Base-by-base conservation (phyloP, 2,329 filamentous ascomycete species). In the Ophiostoma quercus region DNA sequence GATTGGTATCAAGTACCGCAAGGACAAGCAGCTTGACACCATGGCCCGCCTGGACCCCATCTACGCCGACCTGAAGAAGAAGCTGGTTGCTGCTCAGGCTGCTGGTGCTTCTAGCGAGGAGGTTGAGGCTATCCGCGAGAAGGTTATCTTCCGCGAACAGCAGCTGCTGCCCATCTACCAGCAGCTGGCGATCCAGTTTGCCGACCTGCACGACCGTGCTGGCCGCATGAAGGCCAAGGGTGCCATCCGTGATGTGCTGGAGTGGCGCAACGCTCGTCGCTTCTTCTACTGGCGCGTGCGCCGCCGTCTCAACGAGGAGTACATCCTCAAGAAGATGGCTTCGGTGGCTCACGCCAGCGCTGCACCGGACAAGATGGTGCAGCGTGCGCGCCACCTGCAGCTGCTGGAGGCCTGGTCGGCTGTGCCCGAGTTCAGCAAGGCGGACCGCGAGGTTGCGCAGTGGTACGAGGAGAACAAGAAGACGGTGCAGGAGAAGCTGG, bases 241-340 rank as follows among this genome's bases (percentile, higher is more conserved):
- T 73, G 90, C 91, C 70, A 97, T 99, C 76, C 92, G 95, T 73
- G 87, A 91, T 76, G 83, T 88, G 14, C 85, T 99, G 57, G 87
- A 90, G 77, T 98, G 94, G 95, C 85, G 87, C 79, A 91, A 97
- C 76, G 90, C 94, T 11, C 90, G 95, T 74, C 90, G 94, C 78
- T 98, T 95, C 92, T 98, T 99, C 86, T 99, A 98, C 90, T 99
- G 96, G 95, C 94, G 95, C 81, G 90, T 97, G 73, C 94, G 96
- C 80, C 91, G 95, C 79, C 89, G 95, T 82, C 86, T 99, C 78
- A 98, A 96, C 81, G 95, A 99, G 83, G 95, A 99, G 83, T 92
- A 96, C 80, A 92, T 99, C 76, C 86, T 99, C 79, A 95, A 94
- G 83, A 92, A 92, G 81, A 92, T 99, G 87, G 84, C 83, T 5